Evolutionary conservation across 1,139 yeast genomes (phyloP), one percentile per base, ranked within the genome.

Genomic region (Lodderomyces orthopsilosis): DNA sequence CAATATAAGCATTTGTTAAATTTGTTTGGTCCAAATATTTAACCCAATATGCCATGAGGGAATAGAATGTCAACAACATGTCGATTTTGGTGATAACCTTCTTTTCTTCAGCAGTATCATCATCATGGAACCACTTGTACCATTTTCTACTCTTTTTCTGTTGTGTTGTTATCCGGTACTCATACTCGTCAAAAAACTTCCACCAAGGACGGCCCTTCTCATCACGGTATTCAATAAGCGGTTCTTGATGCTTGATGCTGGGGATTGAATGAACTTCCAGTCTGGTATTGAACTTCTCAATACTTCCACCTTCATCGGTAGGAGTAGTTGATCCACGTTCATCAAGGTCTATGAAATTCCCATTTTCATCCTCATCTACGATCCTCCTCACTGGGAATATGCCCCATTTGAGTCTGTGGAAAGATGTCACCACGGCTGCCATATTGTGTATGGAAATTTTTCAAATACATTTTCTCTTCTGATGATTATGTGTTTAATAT

Each of bases 41-140:
- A 41, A 81, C 83, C 85, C 87, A 85, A 59, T 82, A 83, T 17
- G 83, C 79, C 63, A 81, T 63, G 52, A 83, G 68, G 27, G 85
- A 74, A 57, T 79, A 84, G 35, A 79, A 62, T 3, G 85, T 76
- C 49, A 85, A 66, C 37, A 82, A 55, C 10, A 83, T 45, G 55
- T 85, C 94, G 41, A 85, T 61, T 57, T 85, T 85, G 58, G 76
- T 60, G 39, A 85, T 66, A 41, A 85, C 65, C 38, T 52, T 75
- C 59, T 65, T 79, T 79, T 71, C 77, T 12, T 73, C 82, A 2
- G 74, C 69, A 2, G 86, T 69, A 48, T 75, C 81, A 46, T 65
- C 68, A 26, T 75, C 77, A 51, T 79, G 79, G 55, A 78, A 83
- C 89, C 89, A 83, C 43, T 75, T 70, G 56, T 71, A 81, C 83